Evolutionary conservation across 176 grass and related monocot genomes (phyloP).

Genomic region (Oryza punctata): DNA sequence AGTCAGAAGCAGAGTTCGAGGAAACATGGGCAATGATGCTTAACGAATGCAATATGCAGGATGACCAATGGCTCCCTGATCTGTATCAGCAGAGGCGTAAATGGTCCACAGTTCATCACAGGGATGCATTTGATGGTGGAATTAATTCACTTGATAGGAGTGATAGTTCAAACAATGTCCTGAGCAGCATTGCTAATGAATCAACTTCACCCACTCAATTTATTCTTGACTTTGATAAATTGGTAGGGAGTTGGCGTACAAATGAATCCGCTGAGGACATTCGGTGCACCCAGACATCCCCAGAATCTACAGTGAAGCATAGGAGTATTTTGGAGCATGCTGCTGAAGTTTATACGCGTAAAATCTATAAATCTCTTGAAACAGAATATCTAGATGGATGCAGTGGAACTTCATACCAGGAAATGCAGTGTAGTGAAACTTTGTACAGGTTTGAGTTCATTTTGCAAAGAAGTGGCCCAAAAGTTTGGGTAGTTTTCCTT

Average conservation of each 20-base stretch:
- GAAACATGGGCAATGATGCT: conserved; percentile 72
- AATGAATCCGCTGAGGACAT: conserved; percentile 65
- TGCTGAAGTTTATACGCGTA: conserved; percentile 65
- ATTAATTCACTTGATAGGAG: conserved; percentile 52
- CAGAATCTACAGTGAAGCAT: conserved; percentile 50
- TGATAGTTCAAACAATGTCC: conserved; percentile 48
- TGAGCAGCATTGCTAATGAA: conserved; percentile 57
- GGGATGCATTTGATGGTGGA: conserved; percentile 72
- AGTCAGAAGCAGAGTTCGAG: conserved; percentile 64
- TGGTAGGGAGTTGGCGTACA: conserved; percentile 56
- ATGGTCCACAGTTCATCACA: conserved; percentile 70
- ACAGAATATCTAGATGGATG: conserved; percentile 70
- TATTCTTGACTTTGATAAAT: conserved; percentile 59
- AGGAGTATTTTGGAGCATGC: conserved; percentile 65
- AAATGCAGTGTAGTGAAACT: conserved; percentile 55
- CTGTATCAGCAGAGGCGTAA: conserved; percentile 73
- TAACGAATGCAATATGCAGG: conserved; percentile 57
- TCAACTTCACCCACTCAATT: conserved; percentile 52
- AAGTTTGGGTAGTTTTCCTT: conserved; percentile 69
- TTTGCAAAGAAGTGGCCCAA: conserved; percentile 53
- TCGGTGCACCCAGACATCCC: conserved; percentile 51
- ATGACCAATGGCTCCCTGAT: conserved; percentile 61
- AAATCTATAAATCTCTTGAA: conserved; percentile 63
- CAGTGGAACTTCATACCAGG: conserved; percentile 59
- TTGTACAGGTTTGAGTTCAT: conserved; percentile 77